A percentile compares a stretch with the other conserved stretches of the same genome.
Conservation (phyloP, 352 stramenopile species). For the Globisporangium spinosum region DNA sequence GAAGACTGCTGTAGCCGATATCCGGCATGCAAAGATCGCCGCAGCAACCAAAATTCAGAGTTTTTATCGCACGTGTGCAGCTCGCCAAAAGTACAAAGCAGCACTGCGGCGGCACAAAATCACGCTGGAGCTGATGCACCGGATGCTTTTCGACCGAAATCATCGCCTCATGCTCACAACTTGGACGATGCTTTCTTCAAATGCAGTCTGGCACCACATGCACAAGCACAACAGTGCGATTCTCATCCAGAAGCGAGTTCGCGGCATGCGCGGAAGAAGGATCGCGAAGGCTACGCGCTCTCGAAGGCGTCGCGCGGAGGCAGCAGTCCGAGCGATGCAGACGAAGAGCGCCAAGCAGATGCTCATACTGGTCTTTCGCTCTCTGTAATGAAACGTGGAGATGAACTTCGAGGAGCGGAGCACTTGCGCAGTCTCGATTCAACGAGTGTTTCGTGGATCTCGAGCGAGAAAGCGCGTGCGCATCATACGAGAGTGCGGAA, state of each 20-base stretch:
- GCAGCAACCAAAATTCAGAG: conserved; percentile 38
- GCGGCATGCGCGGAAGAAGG: conserved; percentile 40
- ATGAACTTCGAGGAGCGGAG: conserved; percentile 27
- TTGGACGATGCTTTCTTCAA: conserved; percentile 41
- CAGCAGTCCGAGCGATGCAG: conserved; percentile 28
- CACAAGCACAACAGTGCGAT: conserved; percentile 43
- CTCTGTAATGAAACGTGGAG: conserved; percentile 31
- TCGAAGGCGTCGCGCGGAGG: conserved; percentile 33
- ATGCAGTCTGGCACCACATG: conserved; percentile 47
- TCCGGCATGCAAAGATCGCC: conserved; percentile 10
- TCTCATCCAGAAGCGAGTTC: conserved; percentile 43
- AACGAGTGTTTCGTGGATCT: conserved; percentile 48
- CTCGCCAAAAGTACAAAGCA: conserved; percentile 32
- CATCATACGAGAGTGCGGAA: conserved; percentile 33
- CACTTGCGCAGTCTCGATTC: conserved; percentile 26
- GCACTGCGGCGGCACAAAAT: conserved; percentile 42
- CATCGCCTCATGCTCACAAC: conserved; percentile 23
- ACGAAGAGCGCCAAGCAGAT: conserved; percentile 32
- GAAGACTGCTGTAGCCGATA: conserved; percentile 11
- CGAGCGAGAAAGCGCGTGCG: conserved; percentile 32
- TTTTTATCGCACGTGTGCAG: conserved; percentile 27
- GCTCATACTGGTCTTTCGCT: conserved; percentile 29
- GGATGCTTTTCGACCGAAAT: conserved; percentile 35
- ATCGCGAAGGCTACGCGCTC: conserved; percentile 32
- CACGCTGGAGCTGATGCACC: conserved; percentile 47